Base-by-base conservation (phyloP, 75 land plant genomes). In the Pinus tabuliformis region DNA sequence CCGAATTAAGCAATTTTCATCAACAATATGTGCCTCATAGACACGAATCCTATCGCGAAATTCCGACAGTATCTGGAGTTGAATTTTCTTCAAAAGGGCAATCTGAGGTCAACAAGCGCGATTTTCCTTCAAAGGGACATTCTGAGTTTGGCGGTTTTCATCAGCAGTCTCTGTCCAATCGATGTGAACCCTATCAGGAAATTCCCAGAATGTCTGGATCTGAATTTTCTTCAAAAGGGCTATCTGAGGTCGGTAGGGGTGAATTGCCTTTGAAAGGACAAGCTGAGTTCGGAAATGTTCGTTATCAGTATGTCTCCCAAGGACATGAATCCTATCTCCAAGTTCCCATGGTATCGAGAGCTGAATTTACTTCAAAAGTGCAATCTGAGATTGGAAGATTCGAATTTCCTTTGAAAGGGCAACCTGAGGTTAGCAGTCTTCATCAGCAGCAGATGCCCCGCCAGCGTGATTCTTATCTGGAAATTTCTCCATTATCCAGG, bases 11-110 rank as follows among this genome's bases (percentile, higher is more conserved):
- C 39, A 45, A 20, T 20, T 45, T 8, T 37, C 71, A 42, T 20
- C 71, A 37, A 45, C 71, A 68, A 8, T 45, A 45, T 68, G 18
- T 33, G 39, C 20, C 52, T 6, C n/a, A 36, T 7, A n/a, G 42
- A 39, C 49, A 18, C n/a, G 21, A 36, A 42, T 68, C 71, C 21
- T 6, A 8, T 68, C 71, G 33, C 33, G 70, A 39, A 68, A 68
- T 68, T 3, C 71, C 45, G 5, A 45, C 7, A 18, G 52, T 45
- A 18, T 68, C 71, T 68, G 71, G 37, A 45, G 71, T 20, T 68
- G 71, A 68, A 20, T 39, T 68, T 68, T 45, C 71, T 3, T 68
- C n/a, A 8, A 39, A 39, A 68, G 71, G 49, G 71, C 71, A 68
- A 20, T 68, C 45, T 20, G 71, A 68, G 52, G 22, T 18, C n/a